These are phyloP conservation scores for Platismatia glauca DNA, from an alignment of 495 filamentous ascomycete species.

Conservation along the genomic window DNA sequence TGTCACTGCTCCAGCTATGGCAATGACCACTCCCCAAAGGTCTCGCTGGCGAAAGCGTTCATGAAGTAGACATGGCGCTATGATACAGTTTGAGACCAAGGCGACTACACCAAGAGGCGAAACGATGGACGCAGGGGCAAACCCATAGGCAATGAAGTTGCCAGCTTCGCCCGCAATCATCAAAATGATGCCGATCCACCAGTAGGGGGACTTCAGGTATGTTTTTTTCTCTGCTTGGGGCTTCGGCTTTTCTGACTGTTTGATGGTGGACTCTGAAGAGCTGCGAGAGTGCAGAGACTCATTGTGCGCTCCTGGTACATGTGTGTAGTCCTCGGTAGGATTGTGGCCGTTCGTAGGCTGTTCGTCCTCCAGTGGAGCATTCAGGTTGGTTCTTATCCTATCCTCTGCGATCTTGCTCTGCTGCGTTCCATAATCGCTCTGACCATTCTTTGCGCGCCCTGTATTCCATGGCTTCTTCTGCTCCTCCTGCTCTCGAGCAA, in stretches of 20 bases:
- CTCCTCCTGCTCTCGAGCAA: conserved; percentile 53
- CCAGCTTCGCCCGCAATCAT: conserved; percentile 91
- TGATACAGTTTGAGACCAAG: conserved; percentile 89
- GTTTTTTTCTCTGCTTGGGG: conserved; percentile 37
- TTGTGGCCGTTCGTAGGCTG: conserved; percentile 26
- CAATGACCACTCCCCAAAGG: conserved; percentile 75
- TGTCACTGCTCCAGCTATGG: conserved; percentile 78
- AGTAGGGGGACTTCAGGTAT: conserved; percentile 88
- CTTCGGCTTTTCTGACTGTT: conserved; percentile 29
- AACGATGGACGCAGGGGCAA: conserved; percentile 98
- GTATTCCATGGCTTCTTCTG: conserved; percentile 33
- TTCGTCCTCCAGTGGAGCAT: conserved; percentile 22
- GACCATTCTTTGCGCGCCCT: conserved; percentile 23
- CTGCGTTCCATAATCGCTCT: conserved; percentile 33
- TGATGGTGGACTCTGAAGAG: conserved; percentile 35
- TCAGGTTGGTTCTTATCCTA: conserved; percentile 25
- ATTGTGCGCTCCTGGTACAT: conserved; percentile 13
- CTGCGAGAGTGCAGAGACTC: conserved; percentile 29
- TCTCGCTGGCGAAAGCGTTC: conserved; percentile 81
- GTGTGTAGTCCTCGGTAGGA: neutral
- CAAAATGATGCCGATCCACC: conserved; percentile 86
- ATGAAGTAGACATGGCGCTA: conserved; percentile 86
- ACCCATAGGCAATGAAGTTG: conserved; percentile 96
- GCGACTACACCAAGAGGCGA: conserved; percentile 92
- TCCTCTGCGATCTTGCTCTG: conserved; percentile 22